Evolutionary conservation across 2,329 filamentous ascomycete genomes (phyloP).

Genomic region (Corinectria fuckeliana): DNA sequence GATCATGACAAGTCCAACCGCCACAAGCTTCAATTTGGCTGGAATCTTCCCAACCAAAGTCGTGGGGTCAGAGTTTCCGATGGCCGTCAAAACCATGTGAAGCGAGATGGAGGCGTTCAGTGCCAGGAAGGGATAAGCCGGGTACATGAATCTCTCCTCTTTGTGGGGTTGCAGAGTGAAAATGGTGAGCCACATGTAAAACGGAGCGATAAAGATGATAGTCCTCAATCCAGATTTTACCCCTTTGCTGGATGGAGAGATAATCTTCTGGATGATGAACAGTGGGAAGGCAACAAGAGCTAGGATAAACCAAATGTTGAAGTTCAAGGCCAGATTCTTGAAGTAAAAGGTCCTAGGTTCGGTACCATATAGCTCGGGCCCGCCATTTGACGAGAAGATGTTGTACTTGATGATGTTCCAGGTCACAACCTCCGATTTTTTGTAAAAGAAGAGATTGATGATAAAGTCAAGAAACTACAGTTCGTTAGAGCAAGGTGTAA

Average conservation of each 20-base stretch:
- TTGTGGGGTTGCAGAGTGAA: constrained; percentile 96
- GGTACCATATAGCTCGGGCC: constrained; percentile 91
- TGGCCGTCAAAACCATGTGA: constrained; percentile 77
- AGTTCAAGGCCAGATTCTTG: constrained; percentile 89
- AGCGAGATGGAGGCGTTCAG: constrained; percentile 86
- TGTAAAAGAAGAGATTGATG: constrained; percentile 87
- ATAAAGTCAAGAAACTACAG: constrained; percentile 69
- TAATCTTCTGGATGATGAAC: constrained; percentile 73
- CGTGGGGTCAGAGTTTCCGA: constrained; percentile 74
- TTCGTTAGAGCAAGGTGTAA: not conserved
- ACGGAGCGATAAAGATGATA: constrained; percentile 79
- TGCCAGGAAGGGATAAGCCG: constrained; percentile 87
- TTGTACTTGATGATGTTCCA: constrained; percentile 98
- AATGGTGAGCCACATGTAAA: constrained; percentile 93
- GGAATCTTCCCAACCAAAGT: constrained; percentile 75
- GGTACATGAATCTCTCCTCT: constrained; percentile 99
- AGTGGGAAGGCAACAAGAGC: constrained; percentile 78
- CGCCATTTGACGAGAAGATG: constrained; percentile 80
- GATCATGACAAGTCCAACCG: constrained; percentile 66
- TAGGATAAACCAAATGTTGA: constrained; percentile 91
- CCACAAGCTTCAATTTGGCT: constrained; percentile 72
- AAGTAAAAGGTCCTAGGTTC: constrained; percentile 98
- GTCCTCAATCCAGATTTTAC: constrained; percentile 76
- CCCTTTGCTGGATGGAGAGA: constrained; percentile 66
- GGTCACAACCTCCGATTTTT: constrained; percentile 75